Evolutionary conservation across 2,329 filamentous ascomycete species (phyloP).

Genomic region (Fusarium clavum): DNA sequence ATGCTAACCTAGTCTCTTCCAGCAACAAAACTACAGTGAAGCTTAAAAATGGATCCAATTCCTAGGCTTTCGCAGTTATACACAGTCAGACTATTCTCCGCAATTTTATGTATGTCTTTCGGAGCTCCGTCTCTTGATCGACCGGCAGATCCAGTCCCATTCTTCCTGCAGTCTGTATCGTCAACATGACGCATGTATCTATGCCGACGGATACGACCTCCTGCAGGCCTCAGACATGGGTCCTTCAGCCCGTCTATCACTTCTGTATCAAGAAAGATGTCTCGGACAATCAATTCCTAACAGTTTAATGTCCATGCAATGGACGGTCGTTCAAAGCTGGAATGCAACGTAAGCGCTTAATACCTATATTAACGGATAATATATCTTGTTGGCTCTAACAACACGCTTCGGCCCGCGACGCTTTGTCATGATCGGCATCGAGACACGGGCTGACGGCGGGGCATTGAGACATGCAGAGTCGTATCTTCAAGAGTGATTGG

Average conservation of each 20-base stretch:
- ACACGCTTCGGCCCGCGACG: slow-evolving; percentile 13
- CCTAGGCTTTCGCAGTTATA: too few species aligned
- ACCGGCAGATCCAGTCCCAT: not conserved
- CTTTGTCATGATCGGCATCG: not conserved
- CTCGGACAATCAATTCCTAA: not conserved
- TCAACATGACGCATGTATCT: not conserved
- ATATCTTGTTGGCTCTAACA: not conserved
- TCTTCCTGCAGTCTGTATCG: too few species aligned
- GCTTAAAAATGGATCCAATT: too few species aligned
- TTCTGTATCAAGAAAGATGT: not conserved
- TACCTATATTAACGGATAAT: not conserved
- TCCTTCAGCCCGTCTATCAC: not conserved
- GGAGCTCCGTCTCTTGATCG: not conserved
- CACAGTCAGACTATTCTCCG: not conserved
- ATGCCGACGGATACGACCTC: not conserved
- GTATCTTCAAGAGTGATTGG: not conserved
- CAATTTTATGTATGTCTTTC: not conserved
- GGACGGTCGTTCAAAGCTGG: not conserved
- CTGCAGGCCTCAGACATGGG: not conserved
- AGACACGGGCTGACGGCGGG: not conserved
- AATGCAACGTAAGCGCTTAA: not conserved
- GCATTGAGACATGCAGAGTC: not conserved
- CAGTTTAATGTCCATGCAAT: not conserved
- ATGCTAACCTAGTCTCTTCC: too few species aligned
- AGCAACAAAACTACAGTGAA: too few species aligned